phyloP scores from a whole-genome alignment of 2,329 filamentous ascomycete genomes.

The Fonsecaea monophora region DNA sequence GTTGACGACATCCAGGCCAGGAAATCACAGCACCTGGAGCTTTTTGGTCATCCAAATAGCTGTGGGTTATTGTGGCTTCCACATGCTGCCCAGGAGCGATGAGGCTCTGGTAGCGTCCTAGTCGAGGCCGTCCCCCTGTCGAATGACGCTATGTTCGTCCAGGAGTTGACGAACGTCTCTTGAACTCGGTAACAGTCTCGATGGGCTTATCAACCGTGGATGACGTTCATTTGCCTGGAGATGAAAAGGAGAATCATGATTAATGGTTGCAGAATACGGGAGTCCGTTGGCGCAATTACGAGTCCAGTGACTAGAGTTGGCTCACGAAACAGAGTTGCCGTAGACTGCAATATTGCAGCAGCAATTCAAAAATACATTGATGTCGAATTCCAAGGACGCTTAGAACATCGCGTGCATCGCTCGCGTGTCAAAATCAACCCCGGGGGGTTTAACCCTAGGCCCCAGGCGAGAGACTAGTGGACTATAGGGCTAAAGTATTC shows the following conservation, averaged over 20 bases:
- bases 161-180: neutral
- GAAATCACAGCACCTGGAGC: neutral
- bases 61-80: neutral
- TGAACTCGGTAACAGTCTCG: neutral
- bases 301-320: neutral
- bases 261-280: neutral
- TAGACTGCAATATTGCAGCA: neutral
- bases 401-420: neutral
- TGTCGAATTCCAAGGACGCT: neutral
- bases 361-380: neutral
- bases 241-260: neutral
- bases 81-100: neutral
- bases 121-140: neutral
- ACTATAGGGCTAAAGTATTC: neutral
- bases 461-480: neutral
- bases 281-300: neutral
- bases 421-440: neutral
- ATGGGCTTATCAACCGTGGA: neutral
- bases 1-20: neutral
- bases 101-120: neutral
- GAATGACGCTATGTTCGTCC: neutral
- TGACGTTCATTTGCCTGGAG: neutral
- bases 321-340: neutral
- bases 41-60: neutral
- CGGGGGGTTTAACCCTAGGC: neutral